A percentile compares a stretch with the other conserved stretches of the same genome.
Conservation (phyloP, 495 filamentous ascomycete genomes). For the Xylaria curta region DNA sequence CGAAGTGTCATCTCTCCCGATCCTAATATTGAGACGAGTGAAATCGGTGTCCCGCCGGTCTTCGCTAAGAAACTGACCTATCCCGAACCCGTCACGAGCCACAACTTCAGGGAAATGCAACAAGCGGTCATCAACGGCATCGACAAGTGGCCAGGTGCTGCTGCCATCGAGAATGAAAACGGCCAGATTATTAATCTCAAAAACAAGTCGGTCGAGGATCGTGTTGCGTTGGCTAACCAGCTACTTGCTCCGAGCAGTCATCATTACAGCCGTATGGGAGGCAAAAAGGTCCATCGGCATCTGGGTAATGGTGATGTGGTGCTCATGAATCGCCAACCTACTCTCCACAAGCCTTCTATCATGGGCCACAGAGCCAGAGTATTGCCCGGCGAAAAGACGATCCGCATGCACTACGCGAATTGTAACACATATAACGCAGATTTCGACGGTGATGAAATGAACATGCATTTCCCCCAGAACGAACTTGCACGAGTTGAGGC, state of each 20-base stretch:
- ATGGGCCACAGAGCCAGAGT: slow-evolving; percentile 97
- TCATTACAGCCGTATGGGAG: slow-evolving; percentile 74
- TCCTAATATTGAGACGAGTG: slow-evolving; percentile 97
- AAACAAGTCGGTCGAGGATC: slow-evolving; percentile 83
- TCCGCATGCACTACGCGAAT: slow-evolving; percentile 99
- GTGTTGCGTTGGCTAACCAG: slow-evolving; percentile 86
- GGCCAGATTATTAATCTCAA: slow-evolving; percentile 89
- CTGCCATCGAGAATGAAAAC: slow-evolving; percentile 93
- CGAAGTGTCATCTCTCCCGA: slow-evolving; percentile 98
- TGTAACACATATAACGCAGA: slow-evolving; percentile 99
- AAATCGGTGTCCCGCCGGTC: slow-evolving; percentile 96
- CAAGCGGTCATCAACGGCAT: slow-evolving; percentile 95
- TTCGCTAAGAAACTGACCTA: slow-evolving; percentile 97
- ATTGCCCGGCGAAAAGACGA: slow-evolving; percentile 90
- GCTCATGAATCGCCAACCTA: slow-evolving; percentile 99
- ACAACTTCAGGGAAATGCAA: slow-evolving; percentile 95
- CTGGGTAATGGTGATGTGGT: slow-evolving; percentile 96
- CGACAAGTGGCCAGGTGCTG: slow-evolving; percentile 92
- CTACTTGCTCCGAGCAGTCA: slow-evolving; percentile 86
- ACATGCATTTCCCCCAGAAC: slow-evolving; percentile 99
- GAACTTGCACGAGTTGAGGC: slow-evolving; percentile 93
- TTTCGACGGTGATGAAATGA: slow-evolving; percentile 99
- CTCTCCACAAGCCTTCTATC: slow-evolving; percentile 98
- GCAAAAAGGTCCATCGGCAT: slow-evolving; percentile 97
- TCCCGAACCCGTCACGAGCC: slow-evolving; percentile 94